Conservation (phyloP, 495 filamentous ascomycete genomes). For the Thozetella sp. region DNA sequence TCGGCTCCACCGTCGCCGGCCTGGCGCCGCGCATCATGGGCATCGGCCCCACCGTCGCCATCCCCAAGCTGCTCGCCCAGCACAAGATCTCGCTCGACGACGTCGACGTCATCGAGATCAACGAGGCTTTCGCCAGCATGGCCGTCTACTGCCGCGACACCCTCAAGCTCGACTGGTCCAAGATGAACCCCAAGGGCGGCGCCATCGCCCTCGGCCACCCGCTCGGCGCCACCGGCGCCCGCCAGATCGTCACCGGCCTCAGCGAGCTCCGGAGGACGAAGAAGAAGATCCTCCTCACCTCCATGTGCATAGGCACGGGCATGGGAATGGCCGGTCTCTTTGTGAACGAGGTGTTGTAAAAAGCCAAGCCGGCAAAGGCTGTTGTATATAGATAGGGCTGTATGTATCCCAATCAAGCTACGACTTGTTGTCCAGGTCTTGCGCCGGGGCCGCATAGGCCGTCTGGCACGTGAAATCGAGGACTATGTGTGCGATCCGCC, state of each 20-base stretch:
- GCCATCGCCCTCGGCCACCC: conserved; percentile 82
- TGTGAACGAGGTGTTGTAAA: conserved; percentile 78
- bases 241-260: conserved; percentile 83
- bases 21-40: conserved; percentile 95
- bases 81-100: conserved; percentile 79
- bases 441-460: background rate
- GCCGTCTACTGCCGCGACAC: conserved; percentile 87
- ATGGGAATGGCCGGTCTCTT: conserved; percentile 84
- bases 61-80: conserved; percentile 89
- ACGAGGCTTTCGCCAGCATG: conserved; percentile 98
- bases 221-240: conserved; percentile 75
- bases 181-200: conserved; percentile 88
- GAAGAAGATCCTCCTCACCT: conserved; percentile 82
- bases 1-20: conserved; percentile 87
- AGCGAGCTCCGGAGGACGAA: conserved; percentile 77
- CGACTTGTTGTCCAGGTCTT: too few species aligned
- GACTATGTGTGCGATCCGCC: background rate
- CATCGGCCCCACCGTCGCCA: conserved; percentile 90
- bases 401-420: background rate
- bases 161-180: conserved; percentile 75
- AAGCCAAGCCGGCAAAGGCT: background rate
- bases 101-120: conserved; percentile 89
- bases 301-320: conserved; percentile 86
- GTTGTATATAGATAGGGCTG: background rate
- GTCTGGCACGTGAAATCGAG: background rate